Base-by-base conservation (phyloP, 768 basidiomycete species). In the Daedalea quercina region DNA sequence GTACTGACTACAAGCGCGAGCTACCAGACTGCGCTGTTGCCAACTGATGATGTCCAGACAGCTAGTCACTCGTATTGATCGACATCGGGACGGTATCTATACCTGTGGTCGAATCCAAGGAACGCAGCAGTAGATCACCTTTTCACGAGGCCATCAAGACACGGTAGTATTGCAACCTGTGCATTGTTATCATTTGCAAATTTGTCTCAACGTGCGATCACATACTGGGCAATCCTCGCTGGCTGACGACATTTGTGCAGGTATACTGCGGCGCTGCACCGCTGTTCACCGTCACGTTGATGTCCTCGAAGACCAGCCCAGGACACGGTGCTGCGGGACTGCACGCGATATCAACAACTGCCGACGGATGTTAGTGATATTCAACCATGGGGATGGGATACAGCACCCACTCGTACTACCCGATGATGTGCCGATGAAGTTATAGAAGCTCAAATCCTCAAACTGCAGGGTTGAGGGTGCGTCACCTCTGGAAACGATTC, bases 281-380 rank as follows among this genome's bases (percentile, higher is more conserved):
- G 7, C 45, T 55, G 1, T 75, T 73, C 6, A 70, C 62, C 4
- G 57, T 51, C 20, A 79, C 66, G 45, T 71, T 61, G 48, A 63
- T 53, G 40, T 70, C 62, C 3, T 61, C 44, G 57, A 80, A 80
- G 0, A 60, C 57, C 24, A 80, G 71, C 42, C 72, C 62, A 4
- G 67, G 65, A 55, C 79, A 79, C 17, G 72, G 72, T n/a, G 65
- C 76, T 1, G 70, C 73, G 0, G 74, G 55, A 54, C 76, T 78
- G 63, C 79, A 80, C 50, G 73, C 72, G 22, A 81, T 64, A 50
- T 76, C 72, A 23, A 79, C 69, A 37, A 78, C 77, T 78, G 53
- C 43, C 9, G 13, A n/a, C n/a, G 40, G 6, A 4, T 23, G 23
- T 20, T 28, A 20, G 11, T 6, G 11, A n/a, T 31, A 11, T 22